Base-by-base conservation (phyloP, 805 yeast species). In the Candida methanosorbosa region DNA sequence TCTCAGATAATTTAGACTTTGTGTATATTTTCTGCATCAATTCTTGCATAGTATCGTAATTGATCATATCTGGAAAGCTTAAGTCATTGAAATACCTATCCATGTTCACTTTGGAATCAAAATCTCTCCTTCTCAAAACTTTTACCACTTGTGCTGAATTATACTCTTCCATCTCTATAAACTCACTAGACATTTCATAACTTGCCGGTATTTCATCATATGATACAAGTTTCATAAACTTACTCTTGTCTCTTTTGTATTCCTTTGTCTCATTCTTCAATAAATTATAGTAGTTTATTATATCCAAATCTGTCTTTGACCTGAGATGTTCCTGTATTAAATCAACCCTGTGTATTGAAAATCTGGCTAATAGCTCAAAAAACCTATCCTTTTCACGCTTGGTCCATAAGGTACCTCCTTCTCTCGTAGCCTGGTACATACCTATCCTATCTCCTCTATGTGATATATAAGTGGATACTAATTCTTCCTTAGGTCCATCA, bases 201-300 rank as follows among this genome's bases (percentile, higher is more conserved):
- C 78, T 71, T 3, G 61, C 59, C 1, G 82, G 81, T 9, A 76
- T 52, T 11, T 70, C 69, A 20, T 56, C 52, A 45, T 70, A 68
- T 12, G 52, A 44, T 3, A 63, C 37, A 21, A 68, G 44, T 15
- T 44, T 34, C 17, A 41, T 38, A 23, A 41, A 42, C 1, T 30
- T 27, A 18, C 42, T 44, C 24, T 30, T 34, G 27, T 35, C 43
- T 24, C 33, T 36, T 38, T 66, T 66, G 19, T 38, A 37, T 15
- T 36, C 33, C 17, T 43, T 31, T 14, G 65, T 42, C 11, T 53
- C 62, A 1, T 27, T 27, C 30, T 57, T 48, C 11, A 76, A 48
- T 6, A 61, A 32, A 7, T 60, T 44, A 44, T 72, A 72, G 43
- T 72, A 74, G n/a, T 44, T 50, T 32, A 56, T 32, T 6, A 77